phyloP scores from a whole-genome alignment of 192 early-diverging fungal species.

The Funneliformis mosseae region DNA sequence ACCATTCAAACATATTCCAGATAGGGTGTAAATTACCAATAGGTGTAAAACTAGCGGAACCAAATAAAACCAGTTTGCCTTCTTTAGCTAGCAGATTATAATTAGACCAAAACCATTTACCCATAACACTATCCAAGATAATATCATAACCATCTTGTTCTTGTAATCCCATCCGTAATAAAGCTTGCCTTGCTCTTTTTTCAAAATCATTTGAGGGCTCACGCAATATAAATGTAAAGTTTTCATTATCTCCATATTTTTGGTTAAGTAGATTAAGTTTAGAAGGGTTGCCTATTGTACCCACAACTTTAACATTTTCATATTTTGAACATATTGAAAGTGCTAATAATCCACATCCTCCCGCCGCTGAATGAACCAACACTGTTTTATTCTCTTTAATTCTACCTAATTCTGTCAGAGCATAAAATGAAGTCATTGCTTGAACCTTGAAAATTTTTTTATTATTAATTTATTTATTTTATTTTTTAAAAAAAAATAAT shows the following conservation, averaged over 20 bases:
- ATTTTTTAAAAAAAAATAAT: constrained; percentile 6
- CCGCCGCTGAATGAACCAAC: constrained; percentile 31
- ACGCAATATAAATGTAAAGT: constrained; percentile 31
- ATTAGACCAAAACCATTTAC: constrained; percentile 33
- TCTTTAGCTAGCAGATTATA: constrained; percentile 20
- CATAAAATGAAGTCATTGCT: constrained; percentile 31
- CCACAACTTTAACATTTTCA: constrained; percentile 24
- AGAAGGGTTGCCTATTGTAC: constrained; percentile 14
- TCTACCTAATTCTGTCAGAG: constrained; percentile 16
- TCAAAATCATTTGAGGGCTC: constrained; percentile 22
- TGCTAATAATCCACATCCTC: constrained; percentile 11
- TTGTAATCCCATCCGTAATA: neutral
- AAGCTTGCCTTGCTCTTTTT: constrained; percentile 7
- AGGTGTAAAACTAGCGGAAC: constrained; percentile 28
- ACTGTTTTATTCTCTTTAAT: constrained; percentile 2
- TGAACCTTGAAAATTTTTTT: constrained; percentile 14
- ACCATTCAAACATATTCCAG: constrained; percentile 27
- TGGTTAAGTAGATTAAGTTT: constrained; percentile 28
- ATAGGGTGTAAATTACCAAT: constrained; percentile 31
- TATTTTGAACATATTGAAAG: constrained; percentile 24
- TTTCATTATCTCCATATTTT: constrained; percentile 21
- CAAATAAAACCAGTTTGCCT: constrained; percentile 14
- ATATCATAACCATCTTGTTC: constrained; percentile 20
- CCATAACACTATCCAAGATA: constrained; percentile 34
- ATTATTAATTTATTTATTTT: neutral